These are phyloP conservation scores for Populus trichocarpa DNA, from an alignment of 441 rosid species.

Conservation along the genomic window DNA sequence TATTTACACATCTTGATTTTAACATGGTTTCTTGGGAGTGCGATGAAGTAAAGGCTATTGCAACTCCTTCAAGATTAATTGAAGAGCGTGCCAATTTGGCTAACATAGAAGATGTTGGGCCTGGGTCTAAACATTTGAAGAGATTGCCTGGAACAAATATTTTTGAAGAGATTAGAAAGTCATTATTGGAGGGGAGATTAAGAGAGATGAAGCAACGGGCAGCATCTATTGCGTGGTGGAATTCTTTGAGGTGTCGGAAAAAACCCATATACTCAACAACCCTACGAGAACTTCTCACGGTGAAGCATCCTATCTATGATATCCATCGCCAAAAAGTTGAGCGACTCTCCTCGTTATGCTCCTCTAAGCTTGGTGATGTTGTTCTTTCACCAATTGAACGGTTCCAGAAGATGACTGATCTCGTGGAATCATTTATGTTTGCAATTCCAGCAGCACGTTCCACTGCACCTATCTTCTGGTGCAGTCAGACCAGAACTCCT, in stretches of 20 bases:
- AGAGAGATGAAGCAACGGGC: constrained; percentile 77
- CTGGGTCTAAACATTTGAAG: constrained; percentile 28
- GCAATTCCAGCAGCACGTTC: constrained; percentile 97
- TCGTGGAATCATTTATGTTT: constrained; percentile 88
- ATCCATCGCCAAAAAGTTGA: constrained; percentile 51
- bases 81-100: constrained; percentile 44
- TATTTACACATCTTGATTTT: constrained; percentile 81
- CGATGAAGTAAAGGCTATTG: constrained; percentile 72
- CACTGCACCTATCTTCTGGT: constrained; percentile 80
- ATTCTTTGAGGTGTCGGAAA: constrained; percentile 86
- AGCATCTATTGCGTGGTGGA: constrained; percentile 96
- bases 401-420: constrained; percentile 70
- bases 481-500: constrained; percentile 63
- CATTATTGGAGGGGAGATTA: constrained; percentile 70
- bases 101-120: constrained; percentile 41
- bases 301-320: constrained; percentile 63
- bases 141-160: constrained; percentile 67
- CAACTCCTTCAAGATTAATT: constrained; percentile 70
- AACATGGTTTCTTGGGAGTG: constrained; percentile 88
- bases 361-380: constrained; percentile 78
- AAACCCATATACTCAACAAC: constrained; percentile 83
- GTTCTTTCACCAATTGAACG: constrained; percentile 93
- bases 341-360: constrained; percentile 47
- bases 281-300: constrained; percentile 52
- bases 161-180: constrained; percentile 84